A percentile compares a stretch with the other conserved stretches of the same genome.
Evolutionary conservation across 768 basidiomycete genomes (phyloP).

Genomic region (Strobilomyces dryophilus): DNA sequence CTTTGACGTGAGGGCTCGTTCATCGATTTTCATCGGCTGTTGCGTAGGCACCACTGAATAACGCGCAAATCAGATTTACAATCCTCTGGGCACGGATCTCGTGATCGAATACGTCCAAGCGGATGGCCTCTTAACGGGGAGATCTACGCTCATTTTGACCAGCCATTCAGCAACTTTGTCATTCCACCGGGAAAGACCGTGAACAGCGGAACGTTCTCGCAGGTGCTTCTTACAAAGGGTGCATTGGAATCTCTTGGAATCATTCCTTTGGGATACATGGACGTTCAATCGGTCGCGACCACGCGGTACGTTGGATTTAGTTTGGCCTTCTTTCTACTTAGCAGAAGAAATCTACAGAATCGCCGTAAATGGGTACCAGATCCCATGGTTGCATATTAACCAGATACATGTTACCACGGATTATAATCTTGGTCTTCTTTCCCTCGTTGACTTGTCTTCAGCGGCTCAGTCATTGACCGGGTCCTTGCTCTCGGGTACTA

Average conservation of each 20-base stretch:
- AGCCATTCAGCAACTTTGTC: slow-evolving; percentile 50
- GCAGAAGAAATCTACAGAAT: slow-evolving; percentile 25
- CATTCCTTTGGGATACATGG: slow-evolving; percentile 50
- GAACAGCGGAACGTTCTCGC: slow-evolving; percentile 54
- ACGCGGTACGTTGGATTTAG: slow-evolving; percentile 24
- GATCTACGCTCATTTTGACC: slow-evolving; percentile 56
- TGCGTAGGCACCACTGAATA: not conserved
- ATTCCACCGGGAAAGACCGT: slow-evolving; percentile 55
- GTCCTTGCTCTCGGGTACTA: not conserved
- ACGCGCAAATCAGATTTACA: slow-evolving; percentile 38
- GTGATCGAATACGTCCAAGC: slow-evolving; percentile 54
- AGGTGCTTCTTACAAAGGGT: slow-evolving; percentile 59
- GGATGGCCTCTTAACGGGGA: slow-evolving; percentile 48
- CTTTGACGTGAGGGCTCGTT: slow-evolving; percentile 45
- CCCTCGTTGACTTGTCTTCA: slow-evolving; percentile 16
- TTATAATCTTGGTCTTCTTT: slow-evolving; percentile 32
- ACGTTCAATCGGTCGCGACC: slow-evolving; percentile 49
- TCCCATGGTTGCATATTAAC: slow-evolving; percentile 62
- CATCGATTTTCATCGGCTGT: not conserved
- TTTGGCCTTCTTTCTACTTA: not conserved
- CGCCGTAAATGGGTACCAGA: slow-evolving; percentile 51
- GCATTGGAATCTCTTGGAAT: slow-evolving; percentile 53
- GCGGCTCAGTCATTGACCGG: slow-evolving; percentile 12
- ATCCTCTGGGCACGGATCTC: slow-evolving; percentile 56
- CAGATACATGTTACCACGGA: slow-evolving; percentile 50